phyloP scores from a whole-genome alignment of 148 eudicot species.

The Nepenthes mirabilis region DNA sequence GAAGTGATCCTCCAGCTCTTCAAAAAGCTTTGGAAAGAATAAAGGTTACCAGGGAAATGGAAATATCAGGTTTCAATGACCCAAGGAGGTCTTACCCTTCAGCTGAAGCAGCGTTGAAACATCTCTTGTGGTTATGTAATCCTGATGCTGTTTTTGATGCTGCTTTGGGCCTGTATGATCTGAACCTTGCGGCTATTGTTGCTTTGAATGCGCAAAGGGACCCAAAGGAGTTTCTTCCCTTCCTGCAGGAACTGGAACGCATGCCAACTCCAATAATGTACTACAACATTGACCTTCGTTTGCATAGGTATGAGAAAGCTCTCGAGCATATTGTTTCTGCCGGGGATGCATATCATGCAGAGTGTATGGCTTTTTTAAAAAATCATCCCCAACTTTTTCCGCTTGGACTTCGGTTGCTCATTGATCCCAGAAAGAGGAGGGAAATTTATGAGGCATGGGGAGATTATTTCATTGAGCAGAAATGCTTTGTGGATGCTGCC shows the following conservation, averaged over 20 bases:
- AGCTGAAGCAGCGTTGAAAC: conserved; percentile 93
- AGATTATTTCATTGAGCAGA: conserved; percentile 59
- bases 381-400: conserved; percentile 75
- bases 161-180: conserved; percentile 92
- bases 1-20: conserved; percentile 88
- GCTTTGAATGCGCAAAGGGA: conserved; percentile 88
- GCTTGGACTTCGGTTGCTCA: conserved; percentile 50
- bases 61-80: conserved; percentile 53
- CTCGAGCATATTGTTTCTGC: conserved; percentile 63
- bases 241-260: conserved; percentile 68
- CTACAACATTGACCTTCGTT: conserved; percentile 68
- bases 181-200: conserved; percentile 96
- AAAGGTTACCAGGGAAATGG: conserved; percentile 69
- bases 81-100: conserved; percentile 54
- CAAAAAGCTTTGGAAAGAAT: conserved; percentile 83
- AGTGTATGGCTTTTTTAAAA: conserved; percentile 65
- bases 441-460: conserved; percentile 91
- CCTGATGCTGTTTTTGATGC: conserved; percentile 88
- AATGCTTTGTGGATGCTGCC: conserved; percentile 94
- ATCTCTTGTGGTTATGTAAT: conserved; percentile 86
- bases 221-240: conserved; percentile 95
- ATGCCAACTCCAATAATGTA: conserved; percentile 66
- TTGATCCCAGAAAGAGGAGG: conserved; percentile 41
- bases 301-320: conserved; percentile 72
- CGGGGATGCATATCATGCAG: conserved; percentile 57